Conservation (phyloP, 1,139 yeast species). For the Yamadazyma blattariae region DNA sequence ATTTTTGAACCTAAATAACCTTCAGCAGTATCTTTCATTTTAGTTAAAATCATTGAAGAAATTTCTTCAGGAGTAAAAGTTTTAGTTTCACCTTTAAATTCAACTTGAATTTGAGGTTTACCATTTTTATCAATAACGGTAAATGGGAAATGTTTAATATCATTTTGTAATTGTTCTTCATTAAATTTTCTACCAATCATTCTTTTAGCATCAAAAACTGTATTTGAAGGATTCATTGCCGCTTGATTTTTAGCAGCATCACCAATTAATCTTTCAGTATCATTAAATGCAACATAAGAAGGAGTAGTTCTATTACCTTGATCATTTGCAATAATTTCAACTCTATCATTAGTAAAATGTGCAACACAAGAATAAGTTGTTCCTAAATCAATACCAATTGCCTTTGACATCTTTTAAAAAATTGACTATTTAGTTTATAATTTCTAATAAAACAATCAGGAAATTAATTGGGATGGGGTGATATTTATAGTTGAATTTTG, state of each 20-base stretch:
- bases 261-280: constrained; percentile 65
- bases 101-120: constrained; percentile 60
- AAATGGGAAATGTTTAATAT: constrained; percentile 64
- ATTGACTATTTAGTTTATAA: too few relatives aligned
- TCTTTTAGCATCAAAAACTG: constrained; percentile 68
- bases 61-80: constrained; percentile 65
- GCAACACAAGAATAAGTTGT: constrained; percentile 82
- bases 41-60: constrained; percentile 59
- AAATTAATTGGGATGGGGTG: too few relatives aligned
- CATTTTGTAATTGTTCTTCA: constrained; percentile 56
- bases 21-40: constrained; percentile 69
- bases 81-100: constrained; percentile 63
- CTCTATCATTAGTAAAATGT: constrained; percentile 65
- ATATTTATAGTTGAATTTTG: constrained; percentile 1
- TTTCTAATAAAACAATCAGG: too few relatives aligned
- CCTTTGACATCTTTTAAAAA: constrained; percentile 52
- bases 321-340: constrained; percentile 66
- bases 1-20: constrained; percentile 54
- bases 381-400: constrained; percentile 80
- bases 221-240: constrained; percentile 64
- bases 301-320: constrained; percentile 75
- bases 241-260: constrained; percentile 74
- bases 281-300: constrained; percentile 66
- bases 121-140: constrained; percentile 54
- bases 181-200: constrained; percentile 63